These are phyloP conservation scores for Heteromeles arbutifolia DNA, from an alignment of 306 rosid species.

Conservation along the genomic window DNA sequence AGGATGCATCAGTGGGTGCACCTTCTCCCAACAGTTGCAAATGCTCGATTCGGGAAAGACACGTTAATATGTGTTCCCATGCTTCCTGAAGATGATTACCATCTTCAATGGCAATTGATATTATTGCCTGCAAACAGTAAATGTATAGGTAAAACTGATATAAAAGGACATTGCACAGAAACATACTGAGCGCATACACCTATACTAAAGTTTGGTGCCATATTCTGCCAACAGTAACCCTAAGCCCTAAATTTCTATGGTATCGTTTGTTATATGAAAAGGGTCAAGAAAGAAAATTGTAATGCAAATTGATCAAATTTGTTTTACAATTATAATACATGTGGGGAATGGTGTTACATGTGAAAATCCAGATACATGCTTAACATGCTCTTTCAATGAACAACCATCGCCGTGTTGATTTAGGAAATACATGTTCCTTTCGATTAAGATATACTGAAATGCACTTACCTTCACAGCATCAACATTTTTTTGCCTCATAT, in stretches of 20 bases:
- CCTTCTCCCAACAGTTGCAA: conserved; percentile 97
- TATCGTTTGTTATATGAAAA: neutral
- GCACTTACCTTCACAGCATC: conserved; percentile 89
- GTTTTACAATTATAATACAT: neutral
- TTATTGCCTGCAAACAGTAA: conserved; percentile 61
- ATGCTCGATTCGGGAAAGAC: conserved; percentile 97
- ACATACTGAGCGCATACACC: neutral
- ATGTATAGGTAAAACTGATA: conserved; percentile 14
- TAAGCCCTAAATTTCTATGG: neutral
- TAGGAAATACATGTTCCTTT: neutral
- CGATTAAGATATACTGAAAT: conserved; percentile 12
- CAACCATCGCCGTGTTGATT: neutral
- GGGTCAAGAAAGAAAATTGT: neutral
- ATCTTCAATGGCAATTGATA: conserved; percentile 90
- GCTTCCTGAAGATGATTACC: conserved; percentile 92
- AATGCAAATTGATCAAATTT: conserved; percentile 1
- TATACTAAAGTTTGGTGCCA: neutral
- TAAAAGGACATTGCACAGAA: neutral
- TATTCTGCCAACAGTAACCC: neutral
- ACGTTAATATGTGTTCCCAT: conserved; percentile 96
- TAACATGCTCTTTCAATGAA: neutral
- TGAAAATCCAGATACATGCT: neutral
- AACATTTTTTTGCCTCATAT: conserved; percentile 97
- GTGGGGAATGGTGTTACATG: neutral
- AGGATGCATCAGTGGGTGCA: conserved; percentile 88